These are phyloP conservation scores for Suhomyces atakaporum DNA, from an alignment of 1,139 yeast genomes.

Conservation along the genomic window DNA sequence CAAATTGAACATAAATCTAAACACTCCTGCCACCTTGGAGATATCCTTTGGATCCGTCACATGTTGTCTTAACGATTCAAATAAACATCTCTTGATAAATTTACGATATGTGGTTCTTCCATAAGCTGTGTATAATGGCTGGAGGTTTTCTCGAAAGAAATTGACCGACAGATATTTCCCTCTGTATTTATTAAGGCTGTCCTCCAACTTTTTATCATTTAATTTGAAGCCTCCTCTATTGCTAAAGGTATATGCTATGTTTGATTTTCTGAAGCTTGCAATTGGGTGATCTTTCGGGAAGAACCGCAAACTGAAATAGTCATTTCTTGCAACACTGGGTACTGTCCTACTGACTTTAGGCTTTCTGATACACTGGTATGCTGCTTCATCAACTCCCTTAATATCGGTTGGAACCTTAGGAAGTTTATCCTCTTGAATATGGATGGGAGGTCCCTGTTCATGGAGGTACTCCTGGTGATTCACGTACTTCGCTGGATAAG, in stretches of 20 bases:
- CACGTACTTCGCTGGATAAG: conserved; percentile 1
- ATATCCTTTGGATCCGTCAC: conserved; percentile 16
- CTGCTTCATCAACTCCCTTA: conserved; percentile 37
- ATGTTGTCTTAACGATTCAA: conserved; percentile 21
- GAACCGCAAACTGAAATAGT: conserved; percentile 30
- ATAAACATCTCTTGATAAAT: conserved; percentile 27
- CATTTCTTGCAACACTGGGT: conserved; percentile 25
- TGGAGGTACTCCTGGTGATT: conserved; percentile 9
- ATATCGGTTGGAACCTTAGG: conserved; percentile 38
- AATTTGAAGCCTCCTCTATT: conserved; percentile 31
- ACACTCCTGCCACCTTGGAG: conserved; percentile 32
- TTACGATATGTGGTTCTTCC: conserved; percentile 33
- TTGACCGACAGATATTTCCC: conserved; percentile 28
- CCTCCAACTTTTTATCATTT: conserved; percentile 29
- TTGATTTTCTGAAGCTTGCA: conserved; percentile 37
- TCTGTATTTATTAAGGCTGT: conserved; percentile 24
- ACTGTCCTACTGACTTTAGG: conserved; percentile 17
- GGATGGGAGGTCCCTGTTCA: conserved; percentile 10
- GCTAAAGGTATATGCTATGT: conserved; percentile 39
- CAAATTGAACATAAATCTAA: conserved; percentile 14
- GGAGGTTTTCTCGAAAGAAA: conserved; percentile 28
- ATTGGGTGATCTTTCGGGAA: conserved; percentile 29
- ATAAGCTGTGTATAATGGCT: conserved; percentile 39
- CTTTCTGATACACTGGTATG: conserved; percentile 21
- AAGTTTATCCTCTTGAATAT: conserved; percentile 16